These are phyloP conservation scores for Penicillium herquei DNA, from an alignment of 495 filamentous ascomycete genomes.

Conservation along the genomic window DNA sequence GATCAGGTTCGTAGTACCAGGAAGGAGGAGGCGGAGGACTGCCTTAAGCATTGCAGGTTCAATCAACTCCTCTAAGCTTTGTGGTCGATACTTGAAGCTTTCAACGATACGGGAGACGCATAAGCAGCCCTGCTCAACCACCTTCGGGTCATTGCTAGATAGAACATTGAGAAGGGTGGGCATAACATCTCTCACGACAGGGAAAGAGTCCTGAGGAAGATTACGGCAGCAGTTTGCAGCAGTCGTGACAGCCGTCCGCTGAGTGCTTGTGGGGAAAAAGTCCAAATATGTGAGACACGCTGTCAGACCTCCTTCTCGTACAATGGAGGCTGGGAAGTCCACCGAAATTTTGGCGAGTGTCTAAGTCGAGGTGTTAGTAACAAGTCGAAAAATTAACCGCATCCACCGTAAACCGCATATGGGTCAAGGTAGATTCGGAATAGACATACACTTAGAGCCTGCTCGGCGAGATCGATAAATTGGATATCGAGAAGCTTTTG, in stretches of 20 bases:
- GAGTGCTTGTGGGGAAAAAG: constrained; percentile 96
- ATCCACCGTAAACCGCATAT: no score
- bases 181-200: constrained; percentile 90
- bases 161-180: constrained; percentile 87
- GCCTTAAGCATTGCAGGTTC: constrained; percentile 81
- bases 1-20: constrained; percentile 94
- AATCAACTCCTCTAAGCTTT: constrained; percentile 88
- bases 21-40: constrained; percentile 85
- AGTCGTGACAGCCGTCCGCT: constrained; percentile 93
- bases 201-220: constrained; percentile 88
- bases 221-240: constrained; percentile 98
- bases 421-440: not conserved
- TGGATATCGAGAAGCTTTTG: constrained; percentile 91
- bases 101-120: constrained; percentile 97
- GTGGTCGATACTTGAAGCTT: constrained; percentile 85
- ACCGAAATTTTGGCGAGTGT: constrained; percentile 96
- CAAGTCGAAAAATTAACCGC: not conserved
- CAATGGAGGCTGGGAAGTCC: constrained; percentile 93
- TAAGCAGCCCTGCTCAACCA: constrained; percentile 93
- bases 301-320: constrained; percentile 90
- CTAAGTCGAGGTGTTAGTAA: constrained; percentile 33
- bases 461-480: constrained; percentile 96
- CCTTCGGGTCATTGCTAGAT: constrained; percentile 88
- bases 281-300: constrained; percentile 93
- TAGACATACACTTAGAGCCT: constrained; percentile 77